Evolutionary conservation across 2,329 filamentous ascomycete species (phyloP), one percentile per base, ranked within the genome.

Genomic region (Didymella sp.): DNA sequence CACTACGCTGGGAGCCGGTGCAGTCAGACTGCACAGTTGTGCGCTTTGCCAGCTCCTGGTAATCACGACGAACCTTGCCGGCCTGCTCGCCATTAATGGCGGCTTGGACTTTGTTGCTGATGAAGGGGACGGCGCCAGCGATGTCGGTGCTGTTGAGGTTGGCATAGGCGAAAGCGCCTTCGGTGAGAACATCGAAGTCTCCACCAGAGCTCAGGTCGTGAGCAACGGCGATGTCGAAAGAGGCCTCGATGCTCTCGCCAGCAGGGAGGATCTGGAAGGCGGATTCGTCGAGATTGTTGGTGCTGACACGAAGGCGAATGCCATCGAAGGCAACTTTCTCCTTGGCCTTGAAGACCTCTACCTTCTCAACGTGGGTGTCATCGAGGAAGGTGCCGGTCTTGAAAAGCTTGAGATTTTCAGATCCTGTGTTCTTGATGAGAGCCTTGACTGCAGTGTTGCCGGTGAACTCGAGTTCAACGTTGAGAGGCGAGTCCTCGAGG

Each of bases 91-190:
- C 85, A 57, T 89, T 80, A 41, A 89, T 78, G 3, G 80, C 73
- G 49, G 86, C 76, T 31, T 79, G 78, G 33, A 89, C 68, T 1
- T 77, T 76, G 75, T 89, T 89, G 73, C 82, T 85, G 46, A 78
- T 73, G 76, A 82, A 89, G 8, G 81, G 73, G 1, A 88, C 73
- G 30, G 80, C 81, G 13, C 83, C 84, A 17, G 56, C 59, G 31
- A 66, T 64, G 13, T 79, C 74, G 43, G 79, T 85, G 19, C 79
- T 81, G 66, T 81, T 78, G 40, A 77, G 76, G 21, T 79, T 73
- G 40, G 86, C 83, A 46, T 82, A 83, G 8, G 84, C 82, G 40
- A 89, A 79, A 11, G 80, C 77, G 7, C 87, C 87, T 6, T 75
- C 74, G 6, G 85, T 79, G 45, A 80, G 75, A 44, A 89, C 70